A percentile compares a stretch with the other conserved stretches of the same genome.
phyloP scores from a whole-genome alignment of 352 stramenopile genomes.

The Globisporangium paroecandrum region DNA sequence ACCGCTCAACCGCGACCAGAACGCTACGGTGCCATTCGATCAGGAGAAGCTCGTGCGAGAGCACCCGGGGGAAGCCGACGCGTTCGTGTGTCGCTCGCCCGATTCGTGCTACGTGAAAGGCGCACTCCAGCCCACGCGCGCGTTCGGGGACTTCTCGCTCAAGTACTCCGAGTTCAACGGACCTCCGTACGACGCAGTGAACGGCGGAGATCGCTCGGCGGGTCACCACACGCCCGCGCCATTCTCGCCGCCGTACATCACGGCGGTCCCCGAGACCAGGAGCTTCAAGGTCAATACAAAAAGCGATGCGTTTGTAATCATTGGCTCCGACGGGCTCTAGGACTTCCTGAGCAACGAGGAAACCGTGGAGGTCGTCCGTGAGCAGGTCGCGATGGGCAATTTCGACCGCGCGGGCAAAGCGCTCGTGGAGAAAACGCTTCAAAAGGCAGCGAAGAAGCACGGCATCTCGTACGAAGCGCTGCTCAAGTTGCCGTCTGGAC shows the following conservation, averaged over 20 bases:
- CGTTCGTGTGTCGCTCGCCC: constrained; percentile 84
- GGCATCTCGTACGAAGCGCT: background rate
- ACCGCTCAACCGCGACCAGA: constrained; percentile 88
- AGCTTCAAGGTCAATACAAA: constrained; percentile 6
- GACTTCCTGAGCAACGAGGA: constrained; percentile 95
- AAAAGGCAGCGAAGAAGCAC: background rate
- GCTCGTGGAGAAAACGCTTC: background rate
- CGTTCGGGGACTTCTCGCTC: constrained; percentile 90
- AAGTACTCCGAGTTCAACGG: constrained; percentile 93
- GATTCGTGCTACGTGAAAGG: constrained; percentile 93
- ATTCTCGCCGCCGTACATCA: constrained; percentile 92
- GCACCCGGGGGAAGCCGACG: constrained; percentile 87
- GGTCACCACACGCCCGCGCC: constrained; percentile 82
- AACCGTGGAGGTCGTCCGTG: constrained; percentile 85
- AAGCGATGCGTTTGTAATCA: constrained; percentile 94
- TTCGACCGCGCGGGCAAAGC: constrained; percentile 18
- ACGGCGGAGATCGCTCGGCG: constrained; percentile 67
- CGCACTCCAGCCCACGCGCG: constrained; percentile 85
- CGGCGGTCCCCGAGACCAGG: constrained; percentile 53
- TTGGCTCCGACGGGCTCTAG: constrained; percentile 96
- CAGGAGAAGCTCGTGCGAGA: constrained; percentile 76
- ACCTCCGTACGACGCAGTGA: constrained; percentile 34
- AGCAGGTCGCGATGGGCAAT: constrained; percentile 50
- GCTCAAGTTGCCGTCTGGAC: background rate
- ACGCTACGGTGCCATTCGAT: constrained; percentile 81